Percentiles rank a stretch among this genome's conserved stretches.
Conservation (phyloP, 306 rosid genomes). For the Medicago truncatula region DNA sequence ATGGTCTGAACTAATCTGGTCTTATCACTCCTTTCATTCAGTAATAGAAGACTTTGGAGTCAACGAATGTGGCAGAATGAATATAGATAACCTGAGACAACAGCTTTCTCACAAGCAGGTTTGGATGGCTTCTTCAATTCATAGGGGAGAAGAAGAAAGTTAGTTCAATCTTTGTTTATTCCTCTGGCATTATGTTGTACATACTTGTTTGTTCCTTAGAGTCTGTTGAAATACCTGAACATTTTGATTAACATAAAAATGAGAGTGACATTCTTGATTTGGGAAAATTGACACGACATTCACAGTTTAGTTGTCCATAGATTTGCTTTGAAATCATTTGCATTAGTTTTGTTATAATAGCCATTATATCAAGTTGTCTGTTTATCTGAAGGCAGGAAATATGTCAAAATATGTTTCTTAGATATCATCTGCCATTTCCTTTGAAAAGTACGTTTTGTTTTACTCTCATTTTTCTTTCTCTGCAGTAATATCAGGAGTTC, state of each 20-base stretch:
- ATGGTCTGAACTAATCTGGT: slow-evolving; percentile 28
- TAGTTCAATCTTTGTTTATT: slow-evolving; percentile 41
- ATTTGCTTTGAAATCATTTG: slow-evolving; percentile 20
- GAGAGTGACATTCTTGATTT: slow-evolving; percentile 12
- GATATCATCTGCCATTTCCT: slow-evolving; percentile 2
- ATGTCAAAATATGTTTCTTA: not conserved
- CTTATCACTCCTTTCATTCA: slow-evolving; percentile 45
- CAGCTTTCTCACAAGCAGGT: slow-evolving; percentile 66
- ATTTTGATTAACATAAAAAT: slow-evolving; percentile 21
- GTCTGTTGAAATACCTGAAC: slow-evolving; percentile 7
- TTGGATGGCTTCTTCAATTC: slow-evolving; percentile 98
- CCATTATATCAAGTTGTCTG: slow-evolving; percentile 5
- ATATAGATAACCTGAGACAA: slow-evolving; percentile 56
- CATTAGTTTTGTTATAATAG: slow-evolving; percentile 4
- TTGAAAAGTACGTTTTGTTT: not conserved
- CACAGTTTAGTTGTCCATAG: slow-evolving; percentile 7
- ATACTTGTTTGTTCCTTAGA: slow-evolving; percentile 26
- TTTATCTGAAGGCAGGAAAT: not conserved
- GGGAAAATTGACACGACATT: slow-evolving; percentile 6
- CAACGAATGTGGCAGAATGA: slow-evolving; percentile 51
- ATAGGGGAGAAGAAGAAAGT: slow-evolving; percentile 94
- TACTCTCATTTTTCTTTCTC: slow-evolving; percentile 32
- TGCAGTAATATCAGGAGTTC: slow-evolving; percentile 84
- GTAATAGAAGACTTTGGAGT: slow-evolving; percentile 69
- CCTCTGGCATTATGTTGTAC: slow-evolving; percentile 35